Percentiles rank a stretch among this genome's conserved stretches.
phyloP scores from a whole-genome alignment of 2,329 filamentous ascomycete species.

The Monosporascus cannonballus region DNA sequence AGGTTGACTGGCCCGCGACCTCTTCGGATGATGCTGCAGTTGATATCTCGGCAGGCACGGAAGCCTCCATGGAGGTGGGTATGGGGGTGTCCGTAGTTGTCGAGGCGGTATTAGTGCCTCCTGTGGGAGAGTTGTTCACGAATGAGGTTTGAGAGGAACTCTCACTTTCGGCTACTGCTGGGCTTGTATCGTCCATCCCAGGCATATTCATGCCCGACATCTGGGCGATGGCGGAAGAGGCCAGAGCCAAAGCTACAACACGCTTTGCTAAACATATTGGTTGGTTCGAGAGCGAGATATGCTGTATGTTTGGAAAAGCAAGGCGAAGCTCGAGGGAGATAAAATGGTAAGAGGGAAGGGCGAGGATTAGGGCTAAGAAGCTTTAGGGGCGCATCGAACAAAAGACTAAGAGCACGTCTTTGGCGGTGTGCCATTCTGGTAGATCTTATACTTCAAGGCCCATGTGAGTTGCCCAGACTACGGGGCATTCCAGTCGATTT shows the following conservation, averaged over 20 bases:
- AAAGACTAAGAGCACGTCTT: neutral
- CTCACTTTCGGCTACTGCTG: slow-evolving; percentile 2
- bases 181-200: neutral
- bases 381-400: neutral
- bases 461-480: neutral
- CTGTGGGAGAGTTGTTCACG: slow-evolving; percentile 1
- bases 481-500: neutral
- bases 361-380: neutral
- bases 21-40: slow-evolving; percentile 1
- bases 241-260: slow-evolving; percentile 15
- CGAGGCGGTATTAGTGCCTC: slow-evolving; percentile 1
- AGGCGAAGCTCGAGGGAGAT: neutral
- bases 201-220: slow-evolving; percentile 6
- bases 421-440: neutral
- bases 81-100: slow-evolving; percentile 2
- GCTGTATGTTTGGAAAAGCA: neutral
- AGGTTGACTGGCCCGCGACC: slow-evolving; percentile 1
- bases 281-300: neutral
- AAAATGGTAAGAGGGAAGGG: neutral
- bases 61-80: slow-evolving; percentile 1
- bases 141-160: slow-evolving; percentile 1
- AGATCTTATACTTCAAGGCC: neutral
- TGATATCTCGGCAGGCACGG: neutral
- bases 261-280: slow-evolving; percentile 19
- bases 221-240: slow-evolving; percentile 16